Percentiles rank a stretch among this genome's conserved stretches.
Conservation (phyloP, 768 basidiomycete species). For the Clathrus columnatus region DNA sequence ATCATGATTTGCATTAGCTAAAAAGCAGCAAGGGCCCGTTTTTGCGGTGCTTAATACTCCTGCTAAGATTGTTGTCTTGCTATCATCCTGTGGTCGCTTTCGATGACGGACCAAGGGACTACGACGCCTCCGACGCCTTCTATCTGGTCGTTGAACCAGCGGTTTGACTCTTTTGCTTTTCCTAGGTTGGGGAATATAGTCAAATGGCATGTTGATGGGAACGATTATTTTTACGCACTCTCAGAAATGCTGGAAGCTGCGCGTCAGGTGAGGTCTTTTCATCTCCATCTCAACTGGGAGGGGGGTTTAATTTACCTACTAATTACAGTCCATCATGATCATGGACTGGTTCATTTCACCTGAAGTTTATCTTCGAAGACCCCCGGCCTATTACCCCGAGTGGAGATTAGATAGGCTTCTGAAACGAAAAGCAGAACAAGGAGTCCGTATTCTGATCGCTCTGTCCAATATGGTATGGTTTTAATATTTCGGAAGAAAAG, state of each 20-base stretch:
- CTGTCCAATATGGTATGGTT: constrained; percentile 84
- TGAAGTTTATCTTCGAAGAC: constrained; percentile 89
- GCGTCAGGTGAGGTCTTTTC: constrained; percentile 1
- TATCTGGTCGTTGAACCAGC: constrained; percentile 38
- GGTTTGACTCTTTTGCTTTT: constrained; percentile 78
- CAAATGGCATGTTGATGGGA: constrained; percentile 94
- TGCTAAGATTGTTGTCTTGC: too few species aligned
- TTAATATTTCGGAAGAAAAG: background rate
- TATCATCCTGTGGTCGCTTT: background rate
- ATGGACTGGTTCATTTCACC: constrained; percentile 91
- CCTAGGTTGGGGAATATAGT: constrained; percentile 61
- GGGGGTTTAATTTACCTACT: too few species aligned
- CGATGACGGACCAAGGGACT: background rate
- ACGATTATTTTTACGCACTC: constrained; percentile 94
- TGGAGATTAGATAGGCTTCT: constrained; percentile 85
- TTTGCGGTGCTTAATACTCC: too few species aligned
- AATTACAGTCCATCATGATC: constrained; percentile 22
- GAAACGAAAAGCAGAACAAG: constrained; percentile 81
- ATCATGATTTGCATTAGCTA: too few species aligned
- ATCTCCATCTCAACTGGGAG: too few species aligned
- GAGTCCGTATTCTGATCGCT: constrained; percentile 84
- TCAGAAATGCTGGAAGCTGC: constrained; percentile 83
- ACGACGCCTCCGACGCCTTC: background rate
- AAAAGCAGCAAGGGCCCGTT: too few species aligned
- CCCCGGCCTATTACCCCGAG: constrained; percentile 74